Percentiles rank a stretch among this genome's conserved stretches.
Conservation (phyloP, 2,329 filamentous ascomycete genomes). For the Metarhizium humberi region DNA sequence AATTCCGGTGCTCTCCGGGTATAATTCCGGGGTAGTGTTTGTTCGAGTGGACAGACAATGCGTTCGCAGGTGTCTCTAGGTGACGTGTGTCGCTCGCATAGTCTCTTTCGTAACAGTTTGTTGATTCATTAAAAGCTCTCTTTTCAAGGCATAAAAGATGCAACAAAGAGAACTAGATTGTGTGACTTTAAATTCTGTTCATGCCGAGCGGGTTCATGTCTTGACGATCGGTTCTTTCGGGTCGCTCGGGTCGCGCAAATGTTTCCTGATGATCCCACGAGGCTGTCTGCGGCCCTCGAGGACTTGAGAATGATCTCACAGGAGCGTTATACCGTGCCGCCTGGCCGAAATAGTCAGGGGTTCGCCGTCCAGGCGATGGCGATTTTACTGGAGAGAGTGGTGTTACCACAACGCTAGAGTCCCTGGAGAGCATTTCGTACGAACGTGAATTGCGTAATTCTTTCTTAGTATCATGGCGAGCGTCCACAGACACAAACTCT, state of each 20-base stretch:
- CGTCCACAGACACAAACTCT: constrained; percentile 87
- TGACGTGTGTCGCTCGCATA: neutral
- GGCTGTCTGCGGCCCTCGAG: constrained; percentile 34
- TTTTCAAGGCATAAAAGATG: too few relatives aligned
- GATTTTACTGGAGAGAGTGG: constrained; percentile 32
- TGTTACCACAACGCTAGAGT: constrained; percentile 45
- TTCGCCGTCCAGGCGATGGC: constrained; percentile 30
- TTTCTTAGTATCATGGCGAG: constrained; percentile 50
- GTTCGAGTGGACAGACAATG: too few relatives aligned
- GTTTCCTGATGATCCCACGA: constrained; percentile 34
- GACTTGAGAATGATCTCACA: constrained; percentile 46
- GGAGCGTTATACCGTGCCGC: constrained; percentile 47
- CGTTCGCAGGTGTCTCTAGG: too few relatives aligned
- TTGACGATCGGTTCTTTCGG: constrained; percentile 16
- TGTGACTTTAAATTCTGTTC: constrained; percentile 34
- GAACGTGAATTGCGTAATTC: constrained; percentile 44
- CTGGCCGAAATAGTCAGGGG: constrained; percentile 47
- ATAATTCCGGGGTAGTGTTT: too few relatives aligned
- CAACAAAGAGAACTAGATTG: too few relatives aligned
- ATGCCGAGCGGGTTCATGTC: constrained; percentile 46
- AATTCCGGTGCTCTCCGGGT: too few relatives aligned
- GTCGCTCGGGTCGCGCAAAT: constrained; percentile 21
- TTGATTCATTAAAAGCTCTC: too few relatives aligned
- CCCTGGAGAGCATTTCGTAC: constrained; percentile 71
- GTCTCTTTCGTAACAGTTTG: neutral